Evolutionary conservation across 495 filamentous ascomycete species (phyloP).

Genomic region (Penicillium malachiteum): DNA sequence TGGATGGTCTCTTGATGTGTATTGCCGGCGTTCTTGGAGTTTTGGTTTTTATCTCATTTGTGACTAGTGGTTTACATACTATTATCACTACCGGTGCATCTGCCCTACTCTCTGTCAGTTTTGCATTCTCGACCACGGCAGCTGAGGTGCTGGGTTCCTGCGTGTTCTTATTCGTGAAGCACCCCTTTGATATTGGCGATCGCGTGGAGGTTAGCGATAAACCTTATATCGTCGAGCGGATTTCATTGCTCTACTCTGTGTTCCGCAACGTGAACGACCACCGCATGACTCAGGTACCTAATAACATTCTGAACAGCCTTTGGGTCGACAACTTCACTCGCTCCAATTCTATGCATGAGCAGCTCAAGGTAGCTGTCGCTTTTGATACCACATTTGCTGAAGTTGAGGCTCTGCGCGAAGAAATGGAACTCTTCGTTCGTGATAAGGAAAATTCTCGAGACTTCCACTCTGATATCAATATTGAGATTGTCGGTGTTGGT

Average conservation of each 20-base stretch:
- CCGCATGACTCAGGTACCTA: constrained; percentile 85
- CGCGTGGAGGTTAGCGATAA: constrained; percentile 76
- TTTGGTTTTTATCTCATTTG: constrained; percentile 87
- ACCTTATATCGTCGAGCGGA: constrained; percentile 83
- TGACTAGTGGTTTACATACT: constrained; percentile 78
- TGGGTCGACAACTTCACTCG: constrained; percentile 94
- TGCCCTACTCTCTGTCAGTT: constrained; percentile 85
- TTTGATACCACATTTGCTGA: constrained; percentile 89
- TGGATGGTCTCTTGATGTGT: constrained; percentile 78
- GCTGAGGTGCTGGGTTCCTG: constrained; percentile 96
- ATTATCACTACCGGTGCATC: constrained; percentile 91
- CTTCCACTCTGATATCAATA: constrained; percentile 79
- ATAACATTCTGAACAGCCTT: constrained; percentile 82
- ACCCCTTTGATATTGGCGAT: constrained; percentile 90
- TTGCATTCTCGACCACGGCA: constrained; percentile 85
- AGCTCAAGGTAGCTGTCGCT: constrained; percentile 70
- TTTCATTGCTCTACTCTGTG: constrained; percentile 87
- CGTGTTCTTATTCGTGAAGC: constrained; percentile 98
- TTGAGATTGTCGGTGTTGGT: constrained; percentile 75
- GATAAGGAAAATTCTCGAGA: constrained; percentile 85
- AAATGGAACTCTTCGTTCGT: constrained; percentile 79
- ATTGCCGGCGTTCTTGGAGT: constrained; percentile 77
- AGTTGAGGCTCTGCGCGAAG: constrained; percentile 73
- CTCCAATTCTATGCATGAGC: constrained; percentile 88
- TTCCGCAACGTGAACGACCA: constrained; percentile 80